Base-by-base conservation (phyloP, 2,329 filamentous ascomycete genomes). In the Fusarium metavorans region DNA sequence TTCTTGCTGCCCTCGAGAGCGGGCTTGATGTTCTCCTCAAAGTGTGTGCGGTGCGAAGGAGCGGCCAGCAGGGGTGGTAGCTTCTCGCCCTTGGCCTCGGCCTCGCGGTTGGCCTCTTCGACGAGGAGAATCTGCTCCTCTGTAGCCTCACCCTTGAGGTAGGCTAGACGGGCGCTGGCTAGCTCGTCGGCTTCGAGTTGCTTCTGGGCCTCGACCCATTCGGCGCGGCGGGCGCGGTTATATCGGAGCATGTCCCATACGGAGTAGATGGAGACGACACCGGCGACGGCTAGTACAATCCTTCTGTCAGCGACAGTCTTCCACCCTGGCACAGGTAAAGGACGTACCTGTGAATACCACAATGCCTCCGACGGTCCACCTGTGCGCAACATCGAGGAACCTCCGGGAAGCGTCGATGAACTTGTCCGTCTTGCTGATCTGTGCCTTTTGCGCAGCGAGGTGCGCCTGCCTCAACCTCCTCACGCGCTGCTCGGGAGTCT, bases 401-500 rank as follows among this genome's bases (percentile, higher is more conserved):
- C 84, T 82, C 73, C 89, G 82, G 66, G 87, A 86, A 35, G 75
- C 80, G 67, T 85, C 84, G 62, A 91, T 82, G 45, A 90, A 64
- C 63, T 82, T 83, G 80, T 91, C 89, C 66, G 88, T 82, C 69
- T 80, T 82, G 72, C 89, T 91, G 56, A 89, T 81, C 78, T 88
- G 84, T 25, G 91, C 89, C 76, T 88, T 86, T 82, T 90, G 89
- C 54, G 92, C 91, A n/a, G 90, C 90, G 68, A 91, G 86, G 80
- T 93, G 91, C 71, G 92, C 91, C 54, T 91, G 91, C 64, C 92
- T 88, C 78, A 94, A 84, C 70, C 92, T 88, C 73, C 90, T 88
- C 39, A 94, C 92, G 77, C 92, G 91, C 84, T 94, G 89, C 81
- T 91, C 90, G 59, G 92, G 89, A 2, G 92, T 92, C 84, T 94